Base-by-base conservation (phyloP, 2,329 filamentous ascomycete genomes). In the Talaromyces atroroseus region DNA sequence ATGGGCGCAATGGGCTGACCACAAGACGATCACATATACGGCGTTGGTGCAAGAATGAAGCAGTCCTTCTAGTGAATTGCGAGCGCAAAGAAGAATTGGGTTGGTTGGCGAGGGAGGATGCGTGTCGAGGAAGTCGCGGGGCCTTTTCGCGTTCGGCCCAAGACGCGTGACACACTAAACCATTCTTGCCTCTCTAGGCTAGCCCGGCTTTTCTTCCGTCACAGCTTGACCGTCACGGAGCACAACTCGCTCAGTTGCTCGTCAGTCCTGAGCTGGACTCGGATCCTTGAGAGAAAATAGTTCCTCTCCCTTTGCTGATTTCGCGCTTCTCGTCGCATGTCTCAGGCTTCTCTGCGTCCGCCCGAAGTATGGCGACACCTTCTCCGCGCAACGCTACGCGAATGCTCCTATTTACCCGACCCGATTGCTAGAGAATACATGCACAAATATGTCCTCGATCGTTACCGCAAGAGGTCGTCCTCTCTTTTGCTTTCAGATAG, bases 351-450 rank as follows among this genome's bases (percentile, higher is more conserved):
- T 49, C 64, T 66, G 53, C 64, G 62, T 54, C 61, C 65, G 52
- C 63, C 53, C 52, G 54, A 60, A 57, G 59, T 65, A 65, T 75
- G 72, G 72, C 65, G 64, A 29, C 77, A 80, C 64, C 69, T 83
- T 47, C 74, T 82, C 60, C 80, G 83, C 49, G 74, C 78, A 23
- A 74, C 84, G 10, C 76, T 86, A 40, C 79, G 83, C 58, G 80
- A 85, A 71, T 77, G 76, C 60, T 77, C 79, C 55, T 86, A 86
- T 63, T 78, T 86, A 40, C 82, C 84, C 26, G 82, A 86, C 64
- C 74, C 79, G 1, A 68, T 75, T 57, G 80, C 82, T 40, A 76
- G 79, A 60, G 54, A 61, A 32, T 81, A 79, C 68, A 73, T 82
- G 66, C 73, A 72, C 57, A 63, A 73, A 52, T 74, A 82, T 66